Evolutionary conservation across 1,284 basidiomycete genomes (phyloP), one percentile per base, ranked within the genome.

Genomic region (Gymnopus androsaceus): DNA sequence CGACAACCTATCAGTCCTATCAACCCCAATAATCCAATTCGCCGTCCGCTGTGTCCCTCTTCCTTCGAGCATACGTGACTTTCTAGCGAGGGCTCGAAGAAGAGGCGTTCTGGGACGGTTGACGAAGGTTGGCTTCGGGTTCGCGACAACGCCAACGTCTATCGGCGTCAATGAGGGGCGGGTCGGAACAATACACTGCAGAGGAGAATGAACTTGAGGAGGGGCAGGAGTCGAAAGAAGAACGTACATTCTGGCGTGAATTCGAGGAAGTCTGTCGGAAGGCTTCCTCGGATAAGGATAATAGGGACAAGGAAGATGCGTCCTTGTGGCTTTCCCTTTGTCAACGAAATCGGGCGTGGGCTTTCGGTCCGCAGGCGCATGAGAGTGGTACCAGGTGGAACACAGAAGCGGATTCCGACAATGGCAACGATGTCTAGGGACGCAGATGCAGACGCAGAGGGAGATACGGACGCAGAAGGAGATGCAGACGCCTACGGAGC

Each of bases 41-140:
- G 88, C 86, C 0, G 78, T 99, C 41, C 86, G 95, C 27, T 92
- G 92, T 1, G 74, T 77, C 6, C 96, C 96, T 2, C 71, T 99
- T 2, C 95, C 96, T 0, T 66, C 75, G 7, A 55, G 63, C 0
- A 76, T 95, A 49, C 81, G 81, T 33, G 77, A 82, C 4, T 98
- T 97, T 69, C 75, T 98, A 8, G 48, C 34, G 15, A 36, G 23
- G 7, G 38, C 27, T 14, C 23, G 48, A 38, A 2, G 48, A 4
- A 37, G 48, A n/a, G 48, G 48, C 3, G 34, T 50, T 1, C 17
- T 50, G n/a, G 30, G 34, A 38, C 48, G 48, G 23, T 25, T 50
- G 8, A 78, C 68, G 48, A 69, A 87, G 59, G 76, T 79, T 61
- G n/a, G n/a, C n/a, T n/a, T n/a, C n/a, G n/a, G n/a, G n/a, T n/a